phyloP scores from a whole-genome alignment of 306 rosid genomes.

The Clitoria ternatea region DNA sequence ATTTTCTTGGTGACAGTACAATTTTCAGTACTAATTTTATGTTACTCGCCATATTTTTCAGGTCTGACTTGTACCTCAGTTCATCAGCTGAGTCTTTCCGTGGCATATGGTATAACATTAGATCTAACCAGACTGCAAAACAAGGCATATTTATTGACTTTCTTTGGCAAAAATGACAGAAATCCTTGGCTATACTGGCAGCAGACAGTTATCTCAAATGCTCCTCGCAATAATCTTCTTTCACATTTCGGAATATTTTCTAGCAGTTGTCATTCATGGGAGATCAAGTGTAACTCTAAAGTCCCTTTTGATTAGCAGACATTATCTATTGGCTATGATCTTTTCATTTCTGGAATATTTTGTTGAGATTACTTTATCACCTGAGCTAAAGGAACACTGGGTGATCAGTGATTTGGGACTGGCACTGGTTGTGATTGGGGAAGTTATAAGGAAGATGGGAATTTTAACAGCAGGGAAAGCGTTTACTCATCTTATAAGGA shows the following conservation, averaged over 20 bases:
- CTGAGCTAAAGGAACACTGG: slow-evolving; percentile 70
- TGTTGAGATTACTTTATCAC: slow-evolving; percentile 50
- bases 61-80: slow-evolving; percentile 26
- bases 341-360: slow-evolving; percentile 67
- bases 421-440: slow-evolving; percentile 61
- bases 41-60: slow-evolving; percentile 28
- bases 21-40: slow-evolving; percentile 17
- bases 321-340: slow-evolving; percentile 65
- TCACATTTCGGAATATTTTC: slow-evolving; percentile 70
- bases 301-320: slow-evolving; percentile 73
- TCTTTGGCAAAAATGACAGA: slow-evolving; percentile 51
- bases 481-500: slow-evolving; percentile 78
- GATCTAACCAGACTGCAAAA: neutral
- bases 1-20: slow-evolving; percentile 19
- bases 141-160: slow-evolving; percentile 10
- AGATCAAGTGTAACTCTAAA: slow-evolving; percentile 48
- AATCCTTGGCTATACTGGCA: slow-evolving; percentile 55
- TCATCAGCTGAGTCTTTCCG: slow-evolving; percentile 22
- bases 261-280: slow-evolving; percentile 71
- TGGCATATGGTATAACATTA: slow-evolving; percentile 15
- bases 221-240: slow-evolving; percentile 52
- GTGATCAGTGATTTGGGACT: slow-evolving; percentile 63
- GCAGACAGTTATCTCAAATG: slow-evolving; percentile 68
- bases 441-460: slow-evolving; percentile 63
- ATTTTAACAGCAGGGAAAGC: slow-evolving; percentile 71